phyloP scores from a whole-genome alignment of 805 yeast genomes.

The Pichia insulana region DNA sequence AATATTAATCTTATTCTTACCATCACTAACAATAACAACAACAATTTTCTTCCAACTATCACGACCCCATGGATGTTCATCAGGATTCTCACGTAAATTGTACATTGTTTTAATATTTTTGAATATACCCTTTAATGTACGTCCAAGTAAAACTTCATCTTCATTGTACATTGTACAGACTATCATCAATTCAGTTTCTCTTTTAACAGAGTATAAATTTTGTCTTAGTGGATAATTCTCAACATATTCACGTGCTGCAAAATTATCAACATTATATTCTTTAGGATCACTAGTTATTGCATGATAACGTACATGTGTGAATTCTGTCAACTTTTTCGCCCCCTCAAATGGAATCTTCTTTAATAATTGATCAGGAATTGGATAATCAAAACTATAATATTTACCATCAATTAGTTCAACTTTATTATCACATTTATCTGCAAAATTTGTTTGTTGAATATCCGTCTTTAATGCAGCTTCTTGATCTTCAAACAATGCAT shows the following conservation, averaged over 20 bases:
- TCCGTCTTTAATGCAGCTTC: constrained; percentile 10
- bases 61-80: constrained; percentile 72
- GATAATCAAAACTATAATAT: constrained; percentile 72
- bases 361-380: constrained; percentile 59
- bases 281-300: constrained; percentile 91
- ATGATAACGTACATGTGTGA: constrained; percentile 80
- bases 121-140: constrained; percentile 84
- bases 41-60: constrained; percentile 92
- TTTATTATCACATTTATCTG: constrained; percentile 25
- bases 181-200: constrained; percentile 78
- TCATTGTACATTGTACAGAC: constrained; percentile 92
- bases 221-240: constrained; percentile 51
- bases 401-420: constrained; percentile 58
- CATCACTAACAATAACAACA: constrained; percentile 84
- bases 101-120: constrained; percentile 74
- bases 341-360: constrained; percentile 37
- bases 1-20: constrained; percentile 73
- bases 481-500: constrained; percentile 10
- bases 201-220: constrained; percentile 59
- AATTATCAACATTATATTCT: constrained; percentile 48
- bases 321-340: constrained; percentile 34
- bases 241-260: constrained; percentile 30
- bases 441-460: constrained; percentile 17
- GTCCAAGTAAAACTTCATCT: constrained; percentile 69
- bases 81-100: constrained; percentile 35